A percentile compares a stretch with the other conserved stretches of the same genome.
These are phyloP conservation scores for Fomitopsis palustris DNA, from an alignment of 1,284 basidiomycete genomes.

Conservation along the genomic window DNA sequence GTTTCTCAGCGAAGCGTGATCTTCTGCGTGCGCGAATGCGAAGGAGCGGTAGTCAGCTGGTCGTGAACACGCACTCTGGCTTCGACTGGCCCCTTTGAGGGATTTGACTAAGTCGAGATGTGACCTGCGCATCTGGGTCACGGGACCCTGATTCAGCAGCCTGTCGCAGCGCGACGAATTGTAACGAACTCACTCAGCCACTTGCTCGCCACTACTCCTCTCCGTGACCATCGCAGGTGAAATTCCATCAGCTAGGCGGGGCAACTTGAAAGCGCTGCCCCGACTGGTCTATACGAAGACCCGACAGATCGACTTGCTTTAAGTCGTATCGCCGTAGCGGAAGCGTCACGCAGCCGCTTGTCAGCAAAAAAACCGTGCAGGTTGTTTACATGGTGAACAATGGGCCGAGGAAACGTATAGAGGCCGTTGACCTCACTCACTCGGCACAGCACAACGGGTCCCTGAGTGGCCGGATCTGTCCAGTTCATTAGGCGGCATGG, in stretches of 20 bases:
- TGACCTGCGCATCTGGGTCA: slow-evolving; percentile 12
- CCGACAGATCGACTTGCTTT: not conserved
- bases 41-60: slow-evolving; percentile 17
- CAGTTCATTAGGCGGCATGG: not conserved
- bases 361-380: not conserved
- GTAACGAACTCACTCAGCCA: slow-evolving; percentile 10
- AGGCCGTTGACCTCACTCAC: not conserved
- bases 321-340: not conserved
- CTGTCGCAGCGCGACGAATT: slow-evolving; percentile 19
- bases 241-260: not conserved
- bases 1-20: slow-evolving; percentile 5
- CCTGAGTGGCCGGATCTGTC: not conserved
- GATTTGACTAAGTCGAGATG: slow-evolving; percentile 19
- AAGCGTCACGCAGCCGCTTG: not conserved
- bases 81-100: slow-evolving; percentile 2
- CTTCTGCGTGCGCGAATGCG: slow-evolving; percentile 1
- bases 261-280: not conserved
- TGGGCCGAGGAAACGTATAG: not conserved
- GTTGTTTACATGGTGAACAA: not conserved
- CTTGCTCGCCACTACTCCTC: not conserved
- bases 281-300: not conserved
- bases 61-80: slow-evolving; percentile 14
- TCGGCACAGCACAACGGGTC: not conserved
- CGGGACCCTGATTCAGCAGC: slow-evolving; percentile 19
- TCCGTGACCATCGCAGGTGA: not conserved